Base-by-base conservation (phyloP, 805 yeast species). In the Pichia ethanolica region DNA sequence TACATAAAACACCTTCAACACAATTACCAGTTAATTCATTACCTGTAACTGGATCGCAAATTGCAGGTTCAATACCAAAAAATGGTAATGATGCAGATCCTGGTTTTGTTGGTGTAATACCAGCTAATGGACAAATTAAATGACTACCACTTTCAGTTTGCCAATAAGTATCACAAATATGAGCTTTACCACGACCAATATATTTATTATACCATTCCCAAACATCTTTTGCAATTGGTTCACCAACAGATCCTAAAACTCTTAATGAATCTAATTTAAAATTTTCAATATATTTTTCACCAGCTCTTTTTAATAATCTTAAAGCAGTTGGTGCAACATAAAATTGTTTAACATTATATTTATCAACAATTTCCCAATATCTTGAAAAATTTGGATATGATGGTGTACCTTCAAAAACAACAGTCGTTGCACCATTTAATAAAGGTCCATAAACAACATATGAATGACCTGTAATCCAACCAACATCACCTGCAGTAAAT, bases 381-480 rank as follows among this genome's bases (percentile, higher is more conserved):
- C 95, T 79, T 33, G 88, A 82, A 62, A 73, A 84, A 60, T 80
- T 79, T 55, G 95, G 95, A 66, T 83, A 86, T 27, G 89, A 87
- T 38, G 95, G 95, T 12, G 95, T 86, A 56, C 91, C 90, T 71
- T 86, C 95, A 63, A 84, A 86, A 35, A 86, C 85, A 42, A 86
- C 77, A 25, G 93, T 81, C 34, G 95, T 81, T 49, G 85, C 81
- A 64, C 95, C 95, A 58, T 77, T 73, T 33, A 77, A 66, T 63
- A 86, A 72, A 37, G 95, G 95, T 49, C 95, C 95, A 64, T 86
- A 86, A 44, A 86, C 78, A 20, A 81, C 89, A 60, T 86, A 86
- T 10, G 93, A 77, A 69, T 86, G 95, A 51, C 95, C 95, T 7
- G 95, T 86, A 61, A 86, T 84, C 95, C 95, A 86, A 61, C 95